A percentile compares a stretch with the other conserved stretches of the same genome.
These are phyloP conservation scores for Neoarthrinium moseri DNA, from an alignment of 2,329 filamentous ascomycete genomes.

Conservation along the genomic window DNA sequence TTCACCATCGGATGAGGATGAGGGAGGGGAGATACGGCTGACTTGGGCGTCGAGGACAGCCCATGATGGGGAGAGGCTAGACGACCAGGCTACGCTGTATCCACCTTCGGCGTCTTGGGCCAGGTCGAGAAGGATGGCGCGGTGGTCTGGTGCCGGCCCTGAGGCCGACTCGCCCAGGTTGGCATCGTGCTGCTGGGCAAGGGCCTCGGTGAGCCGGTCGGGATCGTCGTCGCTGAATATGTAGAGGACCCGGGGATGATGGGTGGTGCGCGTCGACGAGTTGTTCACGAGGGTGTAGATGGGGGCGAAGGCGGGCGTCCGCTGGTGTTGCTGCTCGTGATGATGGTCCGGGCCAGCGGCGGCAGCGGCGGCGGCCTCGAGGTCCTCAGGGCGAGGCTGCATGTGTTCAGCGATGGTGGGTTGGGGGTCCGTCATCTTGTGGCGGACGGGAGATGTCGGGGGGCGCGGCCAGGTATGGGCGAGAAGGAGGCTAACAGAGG, in stretches of 20 bases:
- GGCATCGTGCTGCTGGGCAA: constrained; percentile 38
- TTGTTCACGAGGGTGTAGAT: constrained; percentile 88
- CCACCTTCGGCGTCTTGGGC: constrained; percentile 36
- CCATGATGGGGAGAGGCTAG: constrained; percentile 75
- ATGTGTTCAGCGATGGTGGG: neutral
- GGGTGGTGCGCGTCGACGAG: constrained; percentile 66
- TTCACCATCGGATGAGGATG: constrained; percentile 28
- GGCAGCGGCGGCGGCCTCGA: neutral
- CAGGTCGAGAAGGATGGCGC: constrained; percentile 58
- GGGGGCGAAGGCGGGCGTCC: constrained; percentile 60
- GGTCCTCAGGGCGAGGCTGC: neutral
- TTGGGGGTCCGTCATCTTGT: constrained; percentile 9
- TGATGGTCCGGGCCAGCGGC: constrained; percentile 16
- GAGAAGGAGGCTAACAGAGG: constrained; percentile 6
- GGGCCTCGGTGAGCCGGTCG: constrained; percentile 69
- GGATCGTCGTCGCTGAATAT: constrained; percentile 91
- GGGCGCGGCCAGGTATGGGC: neutral
- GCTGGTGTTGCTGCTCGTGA: constrained; percentile 14
- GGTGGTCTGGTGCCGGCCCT: constrained; percentile 29
- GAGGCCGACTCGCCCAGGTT: constrained; percentile 27
- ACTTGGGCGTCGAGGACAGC: constrained; percentile 50
- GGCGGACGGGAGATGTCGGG: neutral
- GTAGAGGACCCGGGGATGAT: constrained; percentile 87
- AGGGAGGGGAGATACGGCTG: constrained; percentile 36
- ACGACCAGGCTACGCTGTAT: constrained; percentile 63